Base-by-base conservation (phyloP, 2,329 filamentous ascomycete species). In the Aureobasidium leucospermi region DNA sequence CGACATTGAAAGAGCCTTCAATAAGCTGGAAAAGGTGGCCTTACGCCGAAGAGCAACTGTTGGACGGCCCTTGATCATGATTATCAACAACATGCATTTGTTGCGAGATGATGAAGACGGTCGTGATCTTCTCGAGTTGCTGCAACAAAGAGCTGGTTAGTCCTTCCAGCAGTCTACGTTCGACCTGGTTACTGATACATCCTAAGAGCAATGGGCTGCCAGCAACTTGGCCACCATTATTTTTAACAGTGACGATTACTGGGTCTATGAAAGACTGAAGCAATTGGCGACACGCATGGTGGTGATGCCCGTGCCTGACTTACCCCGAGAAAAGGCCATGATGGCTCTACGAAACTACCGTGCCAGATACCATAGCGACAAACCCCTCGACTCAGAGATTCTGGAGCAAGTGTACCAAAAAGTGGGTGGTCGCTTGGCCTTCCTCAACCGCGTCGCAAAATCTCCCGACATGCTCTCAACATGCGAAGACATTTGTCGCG, bases 191-290 rank as follows among this genome's bases (percentile, higher is more conserved):
- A 6, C 29, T 52, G 28, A 62, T 16, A 15, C 16, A n/a, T 38
- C 16, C 15, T 23, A 31, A 62, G 94, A 99, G 74, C 89, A 94
- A 72, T 99, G 94, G 94, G 93, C 94, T 1, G 94, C 93, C 1
- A 85, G 89, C 19, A 93, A 90, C 64, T 81, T 99, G 8, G 89
- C 95, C 32, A 97, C 94, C 1, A 83, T 90, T 79, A 86, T 99
- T 36, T 91, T 99, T 76, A 97, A 96, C 74, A 92, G 86, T 58
- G 94, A 99, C 73, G 94, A 97, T 71, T 99, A 96, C 75, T 99
- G 94, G 94, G 89, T 99, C 0, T 97, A 96, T 68, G 94, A 99
- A 73, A 84, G 92, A 13, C 77, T 99, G 56, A 96, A 96, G 78
- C 87, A 90, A 71, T 87, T 96, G 61, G 90, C 91, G 3, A 96